These are phyloP conservation scores for Panaeolus papilionaceus DNA, from an alignment of 768 basidiomycete genomes.

Conservation along the genomic window DNA sequence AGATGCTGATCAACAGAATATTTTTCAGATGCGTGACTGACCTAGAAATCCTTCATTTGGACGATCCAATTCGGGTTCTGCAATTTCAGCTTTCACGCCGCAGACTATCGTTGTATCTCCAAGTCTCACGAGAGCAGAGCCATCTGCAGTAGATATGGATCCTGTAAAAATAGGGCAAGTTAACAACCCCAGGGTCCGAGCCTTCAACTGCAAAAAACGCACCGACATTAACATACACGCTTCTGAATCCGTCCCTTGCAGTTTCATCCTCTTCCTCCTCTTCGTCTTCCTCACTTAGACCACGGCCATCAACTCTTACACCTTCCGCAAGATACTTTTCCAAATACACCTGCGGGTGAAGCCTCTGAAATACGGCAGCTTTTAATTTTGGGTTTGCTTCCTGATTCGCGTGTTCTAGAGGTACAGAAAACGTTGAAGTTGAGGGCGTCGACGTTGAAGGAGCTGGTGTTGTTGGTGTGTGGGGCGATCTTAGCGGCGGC, in stretches of 20 bases:
- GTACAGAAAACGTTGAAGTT: not conserved
- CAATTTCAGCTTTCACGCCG: conserved; percentile 95
- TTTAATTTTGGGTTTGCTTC: conserved; percentile 33
- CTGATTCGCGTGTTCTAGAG: not conserved
- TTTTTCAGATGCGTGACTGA: conserved; percentile 38
- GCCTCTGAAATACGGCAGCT: conserved; percentile 77
- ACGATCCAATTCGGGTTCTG: conserved; percentile 83
- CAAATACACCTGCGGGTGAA: conserved; percentile 90
- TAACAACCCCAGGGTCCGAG: conserved; percentile 10
- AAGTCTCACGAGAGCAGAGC: conserved; percentile 88
- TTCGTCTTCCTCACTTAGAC: conserved; percentile 41
- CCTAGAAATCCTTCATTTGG: conserved; percentile 86
- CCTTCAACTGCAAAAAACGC: conserved; percentile 32
- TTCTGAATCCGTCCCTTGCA: conserved; percentile 56
- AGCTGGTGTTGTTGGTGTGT: not conserved
- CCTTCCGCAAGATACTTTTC: conserved; percentile 83
- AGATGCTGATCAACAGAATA: not conserved
- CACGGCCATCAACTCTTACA: conserved; percentile 84
- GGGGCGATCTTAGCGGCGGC: not conserved
- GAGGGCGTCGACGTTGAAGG: conserved; percentile 4
- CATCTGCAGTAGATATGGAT: conserved; percentile 93
- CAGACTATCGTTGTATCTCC: conserved; percentile 96
- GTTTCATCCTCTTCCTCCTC: not conserved
- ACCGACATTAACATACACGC: conserved; percentile 84
- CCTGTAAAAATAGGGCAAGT: conserved; percentile 49